Base-by-base conservation (phyloP, 129 eudicot species). In the Tagetes erecta region DNA sequence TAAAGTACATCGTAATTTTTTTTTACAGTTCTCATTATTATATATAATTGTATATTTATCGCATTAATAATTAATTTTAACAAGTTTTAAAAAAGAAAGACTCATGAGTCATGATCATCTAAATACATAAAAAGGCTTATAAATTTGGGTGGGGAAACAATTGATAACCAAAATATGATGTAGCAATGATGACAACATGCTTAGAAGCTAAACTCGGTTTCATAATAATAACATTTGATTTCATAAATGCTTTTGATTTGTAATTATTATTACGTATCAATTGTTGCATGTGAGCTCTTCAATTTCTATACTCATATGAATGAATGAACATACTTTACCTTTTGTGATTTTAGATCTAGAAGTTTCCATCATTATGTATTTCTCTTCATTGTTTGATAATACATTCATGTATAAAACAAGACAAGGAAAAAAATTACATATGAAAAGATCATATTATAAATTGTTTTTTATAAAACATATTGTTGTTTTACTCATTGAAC, bases 161-260 rank as follows among this genome's bases (percentile, higher is more conserved):
- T 36, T 64, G 42, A 64, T 75, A 51, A 27, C 41, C n/a, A 63
- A 40, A 36, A 37, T 77, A 42, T 12, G 81, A 68, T 51, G 70
- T 46, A 47, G 76, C 52, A 77, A 77, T 77, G 45, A 77, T 77
- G 81, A 37, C 70, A 77, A 60, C 81, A 77, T 77, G 71, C 81
- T 77, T 77, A 59, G 81, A 77, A 77, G 81, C 76, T 70, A 77
- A 70, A 69, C 64, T 55, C 36, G 8, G 31, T 8, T 2, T 20
- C 34, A 2, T 55, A 27, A 56, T 56, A 56, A 56, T 56, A 56
- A 20, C 62, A 56, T 56, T 56, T 56, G 36, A 27, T 56, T 56
- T 56, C 37, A 56, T 2, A 56, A 20, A 2, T 56, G 11, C 37
- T 56, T 56, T 56, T 30, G 36, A 55, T 55, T 55, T 55, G 62